Evolutionary conservation across 2,329 filamentous ascomycete species (phyloP).

Genomic region (Macroventuria anomochaeta): DNA sequence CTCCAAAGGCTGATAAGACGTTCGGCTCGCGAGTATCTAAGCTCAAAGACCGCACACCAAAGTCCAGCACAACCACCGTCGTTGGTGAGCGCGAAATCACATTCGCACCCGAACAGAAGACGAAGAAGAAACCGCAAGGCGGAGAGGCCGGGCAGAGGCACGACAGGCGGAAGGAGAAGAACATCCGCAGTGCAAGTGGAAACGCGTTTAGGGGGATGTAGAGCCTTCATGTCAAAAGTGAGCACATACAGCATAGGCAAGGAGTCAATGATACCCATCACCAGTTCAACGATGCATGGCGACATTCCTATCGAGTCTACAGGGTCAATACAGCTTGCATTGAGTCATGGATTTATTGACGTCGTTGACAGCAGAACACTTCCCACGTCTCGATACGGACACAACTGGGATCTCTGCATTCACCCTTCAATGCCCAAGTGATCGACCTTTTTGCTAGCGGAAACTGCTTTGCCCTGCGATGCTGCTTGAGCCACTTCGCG

Average conservation of each 20-base stretch:
- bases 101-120: slow-evolving; percentile 70
- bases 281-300: too few relatives aligned
- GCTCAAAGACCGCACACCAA: slow-evolving; percentile 39
- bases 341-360: too few relatives aligned
- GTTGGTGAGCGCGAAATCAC: slow-evolving; percentile 69
- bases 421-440: slow-evolving; percentile 27
- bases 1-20: slow-evolving; percentile 58
- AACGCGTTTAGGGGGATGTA: slow-evolving; percentile 76
- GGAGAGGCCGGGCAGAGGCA: slow-evolving; percentile 41
- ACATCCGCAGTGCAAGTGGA: slow-evolving; percentile 74
- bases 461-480: slow-evolving; percentile 20
- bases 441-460: slow-evolving; percentile 31
- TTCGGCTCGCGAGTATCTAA: slow-evolving; percentile 63
- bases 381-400: too few relatives aligned
- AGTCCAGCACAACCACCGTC: slow-evolving; percentile 38
- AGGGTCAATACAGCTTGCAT: too few relatives aligned
- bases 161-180: slow-evolving; percentile 55
- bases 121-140: slow-evolving; percentile 36
- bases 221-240: not conserved
- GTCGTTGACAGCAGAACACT: too few relatives aligned
- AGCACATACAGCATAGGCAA: not conserved
- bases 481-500: slow-evolving; percentile 4
- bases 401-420: too few relatives aligned
- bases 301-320: too few relatives aligned
- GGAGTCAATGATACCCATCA: not conserved